phyloP scores from a whole-genome alignment of 1,284 basidiomycete species.

The Melampsora larici-populina region DNA sequence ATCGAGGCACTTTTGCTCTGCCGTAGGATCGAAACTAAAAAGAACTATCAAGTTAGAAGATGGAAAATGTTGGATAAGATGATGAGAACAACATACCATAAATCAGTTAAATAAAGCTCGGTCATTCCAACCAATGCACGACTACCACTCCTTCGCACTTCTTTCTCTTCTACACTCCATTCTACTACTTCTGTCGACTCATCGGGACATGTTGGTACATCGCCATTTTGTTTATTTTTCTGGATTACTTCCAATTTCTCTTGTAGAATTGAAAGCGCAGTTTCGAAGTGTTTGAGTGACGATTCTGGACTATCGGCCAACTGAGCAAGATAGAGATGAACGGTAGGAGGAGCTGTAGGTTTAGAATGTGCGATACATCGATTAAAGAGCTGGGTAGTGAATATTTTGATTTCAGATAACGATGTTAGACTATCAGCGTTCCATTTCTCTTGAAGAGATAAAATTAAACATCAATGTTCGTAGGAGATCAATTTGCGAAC shows the following conservation, averaged over 20 bases:
- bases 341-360: conserved; percentile 67
- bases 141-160: conserved; percentile 70
- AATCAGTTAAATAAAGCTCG: conserved; percentile 93
- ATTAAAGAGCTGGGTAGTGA: conserved; percentile 15
- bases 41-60: too few relatives aligned
- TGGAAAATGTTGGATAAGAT: conserved; percentile 20
- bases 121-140: conserved; percentile 86
- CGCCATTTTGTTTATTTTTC: background rate
- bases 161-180: conserved; percentile 50
- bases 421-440: background rate
- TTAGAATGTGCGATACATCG: conserved; percentile 38
- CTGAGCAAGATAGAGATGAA: conserved; percentile 83
- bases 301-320: conserved; percentile 70
- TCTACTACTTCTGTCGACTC: conserved; percentile 13
- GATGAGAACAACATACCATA: conserved; percentile 62
- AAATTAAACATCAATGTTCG: conserved; percentile 21
- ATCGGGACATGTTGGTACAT: conserved; percentile 53
- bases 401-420: background rate
- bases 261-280: conserved; percentile 72
- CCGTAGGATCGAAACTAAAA: conserved; percentile 38
- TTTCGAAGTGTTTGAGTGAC: conserved; percentile 75
- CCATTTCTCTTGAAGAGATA: background rate
- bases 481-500: conserved; percentile 56
- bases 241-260: too few relatives aligned
- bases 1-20: conserved; percentile 43